Base-by-base conservation (phyloP, 2,329 filamentous ascomycete genomes). In the Colletotrichum spaethianum region DNA sequence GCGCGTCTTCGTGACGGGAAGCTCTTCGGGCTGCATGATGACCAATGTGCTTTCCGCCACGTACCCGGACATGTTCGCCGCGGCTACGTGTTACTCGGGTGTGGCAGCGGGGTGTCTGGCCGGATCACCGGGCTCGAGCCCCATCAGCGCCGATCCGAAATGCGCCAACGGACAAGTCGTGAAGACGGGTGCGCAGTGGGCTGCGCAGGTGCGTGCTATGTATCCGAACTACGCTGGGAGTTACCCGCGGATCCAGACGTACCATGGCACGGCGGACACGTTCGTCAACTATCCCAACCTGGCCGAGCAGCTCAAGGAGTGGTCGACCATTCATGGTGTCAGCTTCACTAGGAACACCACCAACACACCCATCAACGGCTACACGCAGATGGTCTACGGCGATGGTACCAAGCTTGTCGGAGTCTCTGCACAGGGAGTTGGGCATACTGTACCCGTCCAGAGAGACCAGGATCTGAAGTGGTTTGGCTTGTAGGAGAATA, bases 1-100 rank as follows among this genome's bases (percentile, higher is more conserved):
- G 53, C 81, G 81, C 42, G 85, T 88, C 3, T 88, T 82, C 65
- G 83, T 83, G 1, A 86, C 84, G 2, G 86, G 86, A 0, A 75
- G 75, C 3, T 77, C 74, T 2, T 81, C 79, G 0, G 81, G 80
- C 1, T 80, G 76, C 11, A 82, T 82, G 77, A 81, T 82, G 79
- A 80, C 78, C 31, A 82, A 83, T 55, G 80, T 82, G 36, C 74
- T 83, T 3, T 73, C 76, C 0, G 81, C 78, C 12, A 73, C 78
- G 0, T 83, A 83, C 66, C 80, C 81, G 1, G 80, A 83, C 28
- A 61, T 82, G 9, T 81, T 83, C 46, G 77, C 76, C 7, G 81
- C 80, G 0, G 81, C 78, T 0, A 77, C 79, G 0, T 78, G 77
- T 5, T 83, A 77, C 73, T 78, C 81, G 0, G 80, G 81, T 12